Evolutionary conservation across 306 rosid genomes (phyloP), one percentile per base, ranked within the genome.

Genomic region (Phaseolus lunatus): DNA sequence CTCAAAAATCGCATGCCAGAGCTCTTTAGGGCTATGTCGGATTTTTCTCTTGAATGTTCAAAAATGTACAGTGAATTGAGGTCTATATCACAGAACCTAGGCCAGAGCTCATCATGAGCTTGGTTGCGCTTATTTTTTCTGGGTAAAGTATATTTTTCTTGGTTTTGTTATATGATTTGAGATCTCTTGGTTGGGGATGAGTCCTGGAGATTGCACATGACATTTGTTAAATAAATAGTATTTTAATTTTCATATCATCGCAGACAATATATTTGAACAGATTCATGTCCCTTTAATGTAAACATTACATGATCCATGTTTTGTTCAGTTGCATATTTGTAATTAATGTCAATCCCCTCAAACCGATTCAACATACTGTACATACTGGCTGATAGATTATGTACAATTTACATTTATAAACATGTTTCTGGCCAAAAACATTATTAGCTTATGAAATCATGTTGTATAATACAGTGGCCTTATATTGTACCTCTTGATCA

Each of bases 1-100:
- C 88, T 96, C 13, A 85, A 80, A 83, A 84, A 70, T 73, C 84
- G 88, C 77, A 79, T 92, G 88, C 99, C 99, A 3, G 96, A 92
- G 50, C 98, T 96, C 72, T 92, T 92, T 65, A 74, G 91, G 86
- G 89, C 89, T 7, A 67, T 96, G 84, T 81, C 80, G 4, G 89
- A 73, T 50, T 96, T 96, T 33, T 74, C 97, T 33, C 56, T 29
- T 29, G 86, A 80, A 18, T 87, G 97, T 81, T 84, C 91, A 44
- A 75, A 79, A 62, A 96, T 92, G 94, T 96, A 89, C 87, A 82
- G 71, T 19, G 76, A 79, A 57, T 78, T 96, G 79, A 84, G 73
- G 52, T 72, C 87, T 52, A 68, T 72, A 54, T 71, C 94, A 31
- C 89, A 80, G 76, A 63, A 80, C 76, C 86, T 70, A 78, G 83